A percentile compares a stretch with the other conserved stretches of the same genome.
These are phyloP conservation scores for Oryza brachyantha DNA, from an alignment of 176 grass and related monocot species.

Conservation along the genomic window DNA sequence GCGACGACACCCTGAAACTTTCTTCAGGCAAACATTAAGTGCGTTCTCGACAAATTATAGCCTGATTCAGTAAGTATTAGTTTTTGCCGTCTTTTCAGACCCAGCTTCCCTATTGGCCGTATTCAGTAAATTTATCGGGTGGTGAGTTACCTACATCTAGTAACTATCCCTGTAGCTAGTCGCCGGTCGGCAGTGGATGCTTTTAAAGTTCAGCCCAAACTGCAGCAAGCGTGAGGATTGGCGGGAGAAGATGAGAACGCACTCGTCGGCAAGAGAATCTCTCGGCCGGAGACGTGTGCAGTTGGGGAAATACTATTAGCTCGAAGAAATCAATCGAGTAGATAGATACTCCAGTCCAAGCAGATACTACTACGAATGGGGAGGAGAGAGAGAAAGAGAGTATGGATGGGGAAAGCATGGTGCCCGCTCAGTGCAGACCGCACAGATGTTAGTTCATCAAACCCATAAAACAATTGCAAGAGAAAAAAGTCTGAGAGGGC, in stretches of 20 bases:
- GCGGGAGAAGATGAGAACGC: neutral
- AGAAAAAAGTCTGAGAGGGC: neutral
- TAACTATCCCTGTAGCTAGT: slow-evolving; percentile 22
- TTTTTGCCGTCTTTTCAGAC: slow-evolving; percentile 21
- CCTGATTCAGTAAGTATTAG: neutral
- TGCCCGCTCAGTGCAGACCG: slow-evolving; percentile 15
- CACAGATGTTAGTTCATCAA: neutral
- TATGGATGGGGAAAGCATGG: too few relatives aligned
- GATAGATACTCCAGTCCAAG: neutral
- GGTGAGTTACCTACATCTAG: slow-evolving; percentile 26
- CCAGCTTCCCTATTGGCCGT: slow-evolving; percentile 17
- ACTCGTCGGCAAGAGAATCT: slow-evolving; percentile 19
- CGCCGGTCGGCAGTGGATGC: neutral
- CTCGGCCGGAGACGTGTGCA: neutral
- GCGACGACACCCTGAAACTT: neutral
- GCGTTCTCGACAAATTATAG: neutral
- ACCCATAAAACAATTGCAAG: neutral
- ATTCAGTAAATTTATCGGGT: neutral
- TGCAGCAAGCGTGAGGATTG: neutral
- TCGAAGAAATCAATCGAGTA: neutral
- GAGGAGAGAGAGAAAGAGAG: neutral
- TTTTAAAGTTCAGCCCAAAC: slow-evolving; percentile 14
- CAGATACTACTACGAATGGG: neutral
- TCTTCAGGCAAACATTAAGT: slow-evolving; percentile 17
- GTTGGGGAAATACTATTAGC: neutral